Evolutionary conservation across 345 rosid species (phyloP).

Genomic region (Capsella bursapastoris): DNA sequence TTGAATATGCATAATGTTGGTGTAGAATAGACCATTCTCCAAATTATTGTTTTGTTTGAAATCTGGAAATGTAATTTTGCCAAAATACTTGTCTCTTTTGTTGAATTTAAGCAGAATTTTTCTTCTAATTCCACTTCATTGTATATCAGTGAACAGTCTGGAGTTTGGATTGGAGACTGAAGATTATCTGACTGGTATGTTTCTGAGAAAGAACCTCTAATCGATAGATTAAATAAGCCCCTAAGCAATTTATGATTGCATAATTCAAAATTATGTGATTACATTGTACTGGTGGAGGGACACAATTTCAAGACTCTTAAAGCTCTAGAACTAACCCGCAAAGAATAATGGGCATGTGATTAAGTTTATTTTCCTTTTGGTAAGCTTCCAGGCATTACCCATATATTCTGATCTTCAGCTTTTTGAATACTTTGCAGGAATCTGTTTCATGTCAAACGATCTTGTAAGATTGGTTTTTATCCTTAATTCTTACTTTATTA

Average conservation of each 20-base stretch:
- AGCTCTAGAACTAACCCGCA: conserved; percentile 67
- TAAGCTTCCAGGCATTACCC: conserved; percentile 53
- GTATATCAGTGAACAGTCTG: conserved; percentile 65
- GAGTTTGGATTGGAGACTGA: conserved; percentile 80
- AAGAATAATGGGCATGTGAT: conserved; percentile 68
- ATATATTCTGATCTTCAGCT: conserved; percentile 1
- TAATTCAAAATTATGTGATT: conserved; percentile 16
- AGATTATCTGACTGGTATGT: conserved; percentile 90
- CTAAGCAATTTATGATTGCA: neutral
- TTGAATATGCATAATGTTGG: neutral
- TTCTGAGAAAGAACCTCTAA: neutral
- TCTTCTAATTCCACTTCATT: conserved; percentile 21
- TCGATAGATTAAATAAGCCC: neutral
- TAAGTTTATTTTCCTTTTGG: conserved; percentile 70
- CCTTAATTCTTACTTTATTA: neutral
- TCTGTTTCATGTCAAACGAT: conserved; percentile 95
- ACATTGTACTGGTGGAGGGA: neutral
- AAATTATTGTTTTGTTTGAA: neutral
- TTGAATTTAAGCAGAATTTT: neutral
- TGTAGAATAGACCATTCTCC: neutral
- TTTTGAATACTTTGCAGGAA: conserved; percentile 56
- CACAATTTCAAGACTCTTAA: conserved; percentile 9
- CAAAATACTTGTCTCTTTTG: neutral
- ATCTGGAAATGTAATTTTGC: neutral
- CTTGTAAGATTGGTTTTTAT: conserved; percentile 58